Percentiles rank a stretch among this genome's conserved stretches.
phyloP scores from a whole-genome alignment of 164 flowering plant genomes.

The Cinnamomum chago region DNA sequence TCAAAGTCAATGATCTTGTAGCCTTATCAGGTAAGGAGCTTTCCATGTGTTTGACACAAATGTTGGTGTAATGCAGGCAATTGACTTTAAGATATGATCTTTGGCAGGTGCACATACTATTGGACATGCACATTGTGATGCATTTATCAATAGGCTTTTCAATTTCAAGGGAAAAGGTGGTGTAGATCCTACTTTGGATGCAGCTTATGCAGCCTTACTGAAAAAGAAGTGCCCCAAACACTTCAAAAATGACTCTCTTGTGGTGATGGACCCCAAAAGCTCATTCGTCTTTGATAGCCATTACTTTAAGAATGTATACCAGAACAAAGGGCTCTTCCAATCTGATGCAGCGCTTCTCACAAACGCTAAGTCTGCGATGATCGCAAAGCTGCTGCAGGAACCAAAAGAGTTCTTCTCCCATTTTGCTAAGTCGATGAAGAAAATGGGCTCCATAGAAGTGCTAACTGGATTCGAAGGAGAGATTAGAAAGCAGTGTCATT shows the following conservation, averaged over 20 bases:
- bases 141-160: slow-evolving; percentile 41
- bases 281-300: slow-evolving; percentile 28
- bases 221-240: slow-evolving; percentile 31
- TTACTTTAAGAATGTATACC: slow-evolving; percentile 28
- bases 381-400: neutral
- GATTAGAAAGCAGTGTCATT: slow-evolving; percentile 14
- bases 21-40: slow-evolving; percentile 16
- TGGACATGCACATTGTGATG: slow-evolving; percentile 41
- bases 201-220: slow-evolving; percentile 36
- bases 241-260: slow-evolving; percentile 22
- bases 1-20: slow-evolving; percentile 4
- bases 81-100: too few species aligned
- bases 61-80: too few species aligned
- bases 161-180: slow-evolving; percentile 56
- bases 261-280: slow-evolving; percentile 48
- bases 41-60: slow-evolving; percentile 14
- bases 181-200: slow-evolving; percentile 43
- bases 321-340: slow-evolving; percentile 39
- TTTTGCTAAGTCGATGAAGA: slow-evolving; percentile 14
- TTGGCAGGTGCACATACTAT: slow-evolving; percentile 49
- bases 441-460: slow-evolving; percentile 11
- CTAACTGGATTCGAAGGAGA: slow-evolving; percentile 10
- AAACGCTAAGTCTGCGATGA: slow-evolving; percentile 1
- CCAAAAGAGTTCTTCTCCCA: neutral
- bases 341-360: slow-evolving; percentile 60